A percentile compares a stretch with the other conserved stretches of the same genome.
Evolutionary conservation across 2,329 filamentous ascomycete species (phyloP).

Genomic region (Calonectria pauciramosa): DNA sequence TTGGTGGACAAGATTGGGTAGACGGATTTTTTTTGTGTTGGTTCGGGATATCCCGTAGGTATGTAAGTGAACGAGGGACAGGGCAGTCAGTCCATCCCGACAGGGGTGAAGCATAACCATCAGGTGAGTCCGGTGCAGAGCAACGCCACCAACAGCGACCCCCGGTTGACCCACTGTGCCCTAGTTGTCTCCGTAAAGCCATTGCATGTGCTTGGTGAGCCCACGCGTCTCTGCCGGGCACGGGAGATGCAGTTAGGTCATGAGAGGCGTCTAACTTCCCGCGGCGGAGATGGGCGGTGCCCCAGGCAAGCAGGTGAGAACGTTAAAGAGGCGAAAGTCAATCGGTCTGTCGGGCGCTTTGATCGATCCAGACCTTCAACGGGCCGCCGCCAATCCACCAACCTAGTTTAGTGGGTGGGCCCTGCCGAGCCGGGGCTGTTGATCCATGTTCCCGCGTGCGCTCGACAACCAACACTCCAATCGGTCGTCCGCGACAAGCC

Average conservation of each 20-base stretch:
- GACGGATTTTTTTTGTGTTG: neutral
- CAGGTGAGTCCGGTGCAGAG: conserved; percentile 10
- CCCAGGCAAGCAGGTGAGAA: neutral
- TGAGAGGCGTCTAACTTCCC: neutral
- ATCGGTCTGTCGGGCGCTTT: neutral
- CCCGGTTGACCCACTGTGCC: neutral
- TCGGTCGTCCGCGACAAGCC: neutral
- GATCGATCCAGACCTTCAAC: neutral
- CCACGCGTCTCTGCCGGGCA: neutral
- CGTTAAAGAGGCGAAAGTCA: neutral
- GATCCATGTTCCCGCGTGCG: neutral
- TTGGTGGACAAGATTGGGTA: neutral
- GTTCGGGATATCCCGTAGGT: neutral
- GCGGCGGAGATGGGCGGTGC: neutral
- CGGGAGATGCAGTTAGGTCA: neutral
- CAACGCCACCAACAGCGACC: neutral
- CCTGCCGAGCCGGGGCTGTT: conserved; percentile 3
- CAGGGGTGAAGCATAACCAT: neutral
- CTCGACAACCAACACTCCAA: neutral
- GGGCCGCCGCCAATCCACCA: neutral
- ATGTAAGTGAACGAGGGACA: conserved; percentile 25
- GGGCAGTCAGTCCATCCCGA: conserved; percentile 19
- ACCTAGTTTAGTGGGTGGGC: neutral
- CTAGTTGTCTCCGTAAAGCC: neutral
- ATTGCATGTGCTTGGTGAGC: neutral